These are phyloP conservation scores for Scedosporium dehoogii DNA, from an alignment of 2,329 filamentous ascomycete species.

Conservation along the genomic window DNA sequence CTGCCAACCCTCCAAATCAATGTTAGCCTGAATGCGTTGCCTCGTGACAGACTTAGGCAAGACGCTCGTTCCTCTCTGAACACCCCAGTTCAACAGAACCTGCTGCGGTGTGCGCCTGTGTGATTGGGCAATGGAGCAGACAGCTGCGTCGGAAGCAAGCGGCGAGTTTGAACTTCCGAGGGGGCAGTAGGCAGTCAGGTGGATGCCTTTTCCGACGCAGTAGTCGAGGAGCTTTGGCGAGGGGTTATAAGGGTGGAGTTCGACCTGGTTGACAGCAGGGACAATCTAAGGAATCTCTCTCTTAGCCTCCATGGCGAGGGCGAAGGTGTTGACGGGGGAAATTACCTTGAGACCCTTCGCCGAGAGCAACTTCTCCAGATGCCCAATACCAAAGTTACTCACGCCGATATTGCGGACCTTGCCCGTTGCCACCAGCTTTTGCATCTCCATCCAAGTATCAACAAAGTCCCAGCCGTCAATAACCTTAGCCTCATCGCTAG, in stretches of 20 bases:
- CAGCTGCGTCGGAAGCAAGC: constrained; percentile 54
- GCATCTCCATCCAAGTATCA: constrained; percentile 66
- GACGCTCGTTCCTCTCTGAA: constrained; percentile 71
- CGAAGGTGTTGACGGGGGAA: neutral
- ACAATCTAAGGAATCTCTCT: constrained; percentile 27
- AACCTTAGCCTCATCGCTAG: constrained; percentile 54
- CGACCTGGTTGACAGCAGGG: constrained; percentile 71
- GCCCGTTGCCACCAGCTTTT: constrained; percentile 57
- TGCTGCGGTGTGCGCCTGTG: constrained; percentile 65
- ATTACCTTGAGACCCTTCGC: constrained; percentile 42
- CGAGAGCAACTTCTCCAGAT: constrained; percentile 67
- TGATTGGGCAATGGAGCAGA: constrained; percentile 51
- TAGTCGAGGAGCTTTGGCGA: constrained; percentile 70
- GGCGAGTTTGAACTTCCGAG: constrained; percentile 62
- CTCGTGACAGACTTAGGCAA: constrained; percentile 77
- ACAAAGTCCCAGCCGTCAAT: constrained; percentile 71
- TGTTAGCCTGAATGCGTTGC: constrained; percentile 66
- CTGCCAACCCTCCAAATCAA: constrained; percentile 62
- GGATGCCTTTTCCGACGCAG: constrained; percentile 62
- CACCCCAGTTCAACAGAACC: constrained; percentile 69
- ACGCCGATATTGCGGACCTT: constrained; percentile 76
- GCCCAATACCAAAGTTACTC: constrained; percentile 74
- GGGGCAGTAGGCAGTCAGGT: constrained; percentile 65
- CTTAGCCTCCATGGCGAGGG: no score
- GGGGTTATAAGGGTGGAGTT: constrained; percentile 71